A percentile compares a stretch with the other conserved stretches of the same genome.
Conservation (phyloP, 495 filamentous ascomycete genomes). For the Penicillium coprophilum region DNA sequence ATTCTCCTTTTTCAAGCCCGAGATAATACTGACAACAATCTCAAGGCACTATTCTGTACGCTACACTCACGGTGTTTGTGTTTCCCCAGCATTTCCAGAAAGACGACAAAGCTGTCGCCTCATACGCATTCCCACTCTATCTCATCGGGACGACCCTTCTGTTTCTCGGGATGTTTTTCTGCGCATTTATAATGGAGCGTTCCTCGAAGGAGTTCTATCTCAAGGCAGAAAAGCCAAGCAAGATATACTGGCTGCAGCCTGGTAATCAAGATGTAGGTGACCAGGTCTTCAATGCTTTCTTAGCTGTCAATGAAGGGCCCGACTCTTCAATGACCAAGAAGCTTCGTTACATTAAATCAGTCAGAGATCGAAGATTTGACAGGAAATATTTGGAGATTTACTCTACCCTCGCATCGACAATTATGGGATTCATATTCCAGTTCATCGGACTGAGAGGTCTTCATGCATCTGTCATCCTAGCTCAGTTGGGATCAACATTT, state of each 20-base stretch:
- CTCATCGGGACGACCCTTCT: slow-evolving; percentile 36
- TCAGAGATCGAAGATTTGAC: slow-evolving; percentile 18
- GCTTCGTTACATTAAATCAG: slow-evolving; percentile 38
- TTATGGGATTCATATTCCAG: slow-evolving; percentile 51
- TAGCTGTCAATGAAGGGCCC: slow-evolving; percentile 31
- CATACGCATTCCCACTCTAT: slow-evolving; percentile 44
- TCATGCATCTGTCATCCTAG: slow-evolving; percentile 48
- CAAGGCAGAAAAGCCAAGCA: slow-evolving; percentile 31
- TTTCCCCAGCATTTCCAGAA: slow-evolving; percentile 33
- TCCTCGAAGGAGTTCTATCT: slow-evolving; percentile 35
- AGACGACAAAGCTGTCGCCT: slow-evolving; percentile 27
- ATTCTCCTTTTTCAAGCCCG: not conserved
- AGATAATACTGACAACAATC: not conserved
- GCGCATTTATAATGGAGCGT: slow-evolving; percentile 42
- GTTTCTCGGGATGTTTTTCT: slow-evolving; percentile 42
- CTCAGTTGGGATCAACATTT: slow-evolving; percentile 46
- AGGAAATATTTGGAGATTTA: slow-evolving; percentile 13
- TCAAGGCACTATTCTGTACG: slow-evolving; percentile 34
- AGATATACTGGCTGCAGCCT: slow-evolving; percentile 46
- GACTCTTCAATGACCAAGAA: slow-evolving; percentile 17
- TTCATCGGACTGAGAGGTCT: slow-evolving; percentile 52
- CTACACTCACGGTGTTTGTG: slow-evolving; percentile 35
- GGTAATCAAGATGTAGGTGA: slow-evolving; percentile 42
- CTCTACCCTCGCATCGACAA: slow-evolving; percentile 29
- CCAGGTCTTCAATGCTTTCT: slow-evolving; percentile 41